Evolutionary conservation across 345 rosid genomes (phyloP), one percentile per base, ranked within the genome.

Genomic region (Mallotus nudiflorus): DNA sequence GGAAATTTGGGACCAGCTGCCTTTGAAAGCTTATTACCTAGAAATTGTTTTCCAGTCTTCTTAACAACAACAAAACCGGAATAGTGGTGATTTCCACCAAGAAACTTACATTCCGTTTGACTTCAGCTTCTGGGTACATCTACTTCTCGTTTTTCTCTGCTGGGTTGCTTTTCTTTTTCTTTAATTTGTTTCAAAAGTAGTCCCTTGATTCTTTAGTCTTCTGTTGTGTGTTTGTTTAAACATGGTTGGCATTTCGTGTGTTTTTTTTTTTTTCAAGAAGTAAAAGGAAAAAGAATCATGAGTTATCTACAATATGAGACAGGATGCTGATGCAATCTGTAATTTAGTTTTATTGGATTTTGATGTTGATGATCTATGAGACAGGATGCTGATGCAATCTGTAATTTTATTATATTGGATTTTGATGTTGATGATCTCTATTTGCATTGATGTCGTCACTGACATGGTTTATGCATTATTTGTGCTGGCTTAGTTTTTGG

Each of bases 111-210:
- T 52, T 53, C 31, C 62, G 53, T 51, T 28, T 25, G 19, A 16
- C 53, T 42, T 42, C 75, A 44, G 33, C 68, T n/a, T 69, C 44
- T 29, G 53, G 75, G 75, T 71, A 54, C 42, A 63, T 44, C 19
- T n/a, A 37, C 13, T 59, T 24, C 59, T n/a, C 49, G 16, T 27
- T 28, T 39, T 42, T 64, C 11, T 44, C 2, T 14, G 2, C 1
- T 35, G 60, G 67, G 4, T 55, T 31, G 14, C 10, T 27, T n/a
- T 40, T 62, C 0, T 71, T 12, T 2, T 12, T 7, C 0, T 0
- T 59, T 58, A 28, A 6, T n/a, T n/a, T n/a, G n/a, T n/a, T n/a
- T n/a, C n/a, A n/a, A n/a, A n/a, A n/a, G 7, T n/a, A 0, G 19
- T 15, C 5, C 1, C 39, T 62, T 1, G 10, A 18, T 40, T 58